Percentiles rank a stretch among this genome's conserved stretches.
Evolutionary conservation across 106 monocot species (phyloP).

Genomic region (Platanthera guangdongensis): DNA sequence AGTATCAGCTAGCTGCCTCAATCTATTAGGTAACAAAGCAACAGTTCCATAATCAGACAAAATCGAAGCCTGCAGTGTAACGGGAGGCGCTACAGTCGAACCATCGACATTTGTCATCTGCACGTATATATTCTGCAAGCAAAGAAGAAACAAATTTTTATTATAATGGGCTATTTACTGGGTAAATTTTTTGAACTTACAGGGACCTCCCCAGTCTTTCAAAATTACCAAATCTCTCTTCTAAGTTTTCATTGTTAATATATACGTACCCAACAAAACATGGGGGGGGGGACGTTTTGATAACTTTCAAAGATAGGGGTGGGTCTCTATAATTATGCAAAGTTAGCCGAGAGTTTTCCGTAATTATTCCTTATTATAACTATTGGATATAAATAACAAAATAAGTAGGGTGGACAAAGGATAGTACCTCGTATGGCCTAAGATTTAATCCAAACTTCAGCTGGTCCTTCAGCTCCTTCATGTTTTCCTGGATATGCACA

Average conservation of each 20-base stretch:
- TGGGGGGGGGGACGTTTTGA: too few species aligned
- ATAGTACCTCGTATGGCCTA: constrained; percentile 51
- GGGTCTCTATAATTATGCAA: too few species aligned
- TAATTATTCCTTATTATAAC: not conserved
- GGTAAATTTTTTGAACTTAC: too few species aligned
- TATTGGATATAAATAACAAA: not conserved
- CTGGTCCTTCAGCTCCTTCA: constrained; percentile 54
- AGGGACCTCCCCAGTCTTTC: too few species aligned
- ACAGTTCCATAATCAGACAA: constrained; percentile 49
- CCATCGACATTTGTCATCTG: constrained; percentile 61
- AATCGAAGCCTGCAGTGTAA: constrained; percentile 50
- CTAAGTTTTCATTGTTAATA: too few species aligned
- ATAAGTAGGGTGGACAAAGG: not conserved
- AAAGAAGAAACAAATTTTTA: not conserved
- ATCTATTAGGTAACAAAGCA: constrained; percentile 45
- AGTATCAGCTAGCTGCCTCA: constrained; percentile 56
- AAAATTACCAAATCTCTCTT: too few species aligned
- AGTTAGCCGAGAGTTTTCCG: too few species aligned
- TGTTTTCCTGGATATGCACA: constrained; percentile 33
- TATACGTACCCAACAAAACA: too few species aligned
- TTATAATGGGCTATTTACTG: too few species aligned
- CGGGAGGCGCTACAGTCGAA: constrained; percentile 46
- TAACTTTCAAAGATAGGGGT: too few species aligned
- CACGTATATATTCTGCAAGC: constrained; percentile 63
- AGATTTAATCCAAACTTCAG: constrained; percentile 59